Conservation (phyloP, 2,329 filamentous ascomycete genomes). For the Trichocomaceae sp. region DNA sequence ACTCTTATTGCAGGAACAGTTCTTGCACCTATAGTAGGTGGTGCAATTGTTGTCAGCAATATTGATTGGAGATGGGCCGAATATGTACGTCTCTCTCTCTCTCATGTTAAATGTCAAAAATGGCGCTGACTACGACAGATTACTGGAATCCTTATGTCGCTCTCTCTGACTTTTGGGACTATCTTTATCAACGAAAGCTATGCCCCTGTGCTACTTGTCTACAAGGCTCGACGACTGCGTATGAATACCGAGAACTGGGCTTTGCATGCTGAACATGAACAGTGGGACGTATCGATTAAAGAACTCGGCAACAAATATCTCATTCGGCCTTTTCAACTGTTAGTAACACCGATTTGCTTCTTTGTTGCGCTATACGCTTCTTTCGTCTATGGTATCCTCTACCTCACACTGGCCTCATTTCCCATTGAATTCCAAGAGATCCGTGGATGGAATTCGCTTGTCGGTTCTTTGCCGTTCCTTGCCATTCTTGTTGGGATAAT, state of each 20-base stretch:
- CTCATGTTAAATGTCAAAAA: constrained; percentile 36
- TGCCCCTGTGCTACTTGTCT: not conserved
- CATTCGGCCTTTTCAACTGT: not conserved
- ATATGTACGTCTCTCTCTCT: constrained; percentile 51
- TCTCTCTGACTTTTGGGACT: constrained; percentile 39
- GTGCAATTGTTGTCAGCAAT: constrained; percentile 38
- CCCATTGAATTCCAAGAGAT: constrained; percentile 28
- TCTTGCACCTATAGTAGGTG: constrained; percentile 45
- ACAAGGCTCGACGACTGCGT: not conserved
- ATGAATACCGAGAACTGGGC: not conserved
- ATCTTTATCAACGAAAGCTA: constrained; percentile 42
- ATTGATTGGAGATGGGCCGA: constrained; percentile 52
- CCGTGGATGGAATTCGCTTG: constrained; percentile 33
- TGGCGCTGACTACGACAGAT: constrained; percentile 38
- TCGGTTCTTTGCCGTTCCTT: constrained; percentile 39
- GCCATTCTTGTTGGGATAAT: constrained; percentile 38
- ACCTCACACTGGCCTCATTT: constrained; percentile 23
- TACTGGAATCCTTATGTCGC: not conserved
- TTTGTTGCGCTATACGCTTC: constrained; percentile 34
- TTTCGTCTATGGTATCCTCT: constrained; percentile 27
- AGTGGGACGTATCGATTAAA: constrained; percentile 15
- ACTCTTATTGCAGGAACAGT: constrained; percentile 27
- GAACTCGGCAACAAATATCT: not conserved
- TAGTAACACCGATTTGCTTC: constrained; percentile 16
- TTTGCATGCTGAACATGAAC: not conserved